Evolutionary conservation across 2,329 filamentous ascomycete species (phyloP), one percentile per base, ranked within the genome.

Genomic region (Colletotrichum acutatum): DNA sequence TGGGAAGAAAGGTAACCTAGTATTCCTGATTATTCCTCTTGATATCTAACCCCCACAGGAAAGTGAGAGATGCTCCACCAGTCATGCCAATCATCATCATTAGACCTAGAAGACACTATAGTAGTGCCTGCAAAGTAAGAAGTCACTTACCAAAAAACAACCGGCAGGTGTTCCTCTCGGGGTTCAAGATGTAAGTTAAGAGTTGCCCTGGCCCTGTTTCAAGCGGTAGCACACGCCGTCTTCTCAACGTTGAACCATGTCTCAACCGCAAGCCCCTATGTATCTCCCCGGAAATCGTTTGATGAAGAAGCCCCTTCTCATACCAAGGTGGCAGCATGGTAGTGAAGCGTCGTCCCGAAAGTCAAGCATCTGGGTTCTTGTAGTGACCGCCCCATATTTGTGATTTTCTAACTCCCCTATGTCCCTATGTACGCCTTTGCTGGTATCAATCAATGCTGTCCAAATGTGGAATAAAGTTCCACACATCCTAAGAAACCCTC

Each of bases 361-460:
- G 4, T 0, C 54, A 57, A 19, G 24, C 24, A 12, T 57, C 32
- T 24, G 11, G 1, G 32, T 30, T 22, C 7, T 49, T 60, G 4
- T 28, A 28, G 32, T 62, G 32, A 67, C 64, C 26, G 60, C 28
- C 28, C 42, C 16, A 19, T 5, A 26, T 52, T 67, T 69, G n/a
- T 32, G 59, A 26, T 53, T 72, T 58, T 53, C 26, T 58, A 32
- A 57, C 28, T 26, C 58, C 24, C 65, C 65, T 63, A 26, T 61
- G 52, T 58, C 24, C 65, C 65, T 63, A 26, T 61, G 52, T 60
- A 63, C 65, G 69, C 69, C 69, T 37, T 56, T 68, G 57, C 53
- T 72, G 69, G 69, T 72, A 72, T 72, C 69, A 72, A 72, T 72
- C 65, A 71, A 68, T 68, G 58, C 65, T 68, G 26, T 53, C 56